Base-by-base conservation (phyloP, 179 eudicot species). In the Spinacia oleracea region DNA sequence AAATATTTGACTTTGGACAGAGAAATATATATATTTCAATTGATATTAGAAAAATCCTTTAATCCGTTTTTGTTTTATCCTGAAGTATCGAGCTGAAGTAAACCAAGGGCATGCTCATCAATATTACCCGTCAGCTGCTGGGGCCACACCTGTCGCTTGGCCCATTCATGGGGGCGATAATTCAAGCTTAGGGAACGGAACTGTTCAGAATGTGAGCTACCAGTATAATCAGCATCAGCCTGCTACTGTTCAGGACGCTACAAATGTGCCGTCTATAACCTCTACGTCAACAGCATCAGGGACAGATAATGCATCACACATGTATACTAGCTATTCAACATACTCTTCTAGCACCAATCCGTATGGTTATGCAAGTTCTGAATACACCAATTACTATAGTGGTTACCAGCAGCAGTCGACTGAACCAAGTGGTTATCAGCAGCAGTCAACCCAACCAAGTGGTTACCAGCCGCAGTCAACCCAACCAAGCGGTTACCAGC, bases 391-490 rank as follows among this genome's bases (percentile, higher is more conserved):
- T 81, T 90, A 91, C 84, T 96, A 90, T 85, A 88, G 82, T 85
- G 90, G 89, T 68, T 96, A 93, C 84, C 94, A 90, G 83, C 98
- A 91, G 77, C 98, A 87, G 81, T 74, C 97, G 70, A 88, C 73
- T 88, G 93, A 89, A 82, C 82, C 88, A 70, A 35, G 38, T 35
- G 38, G 38, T 35, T 35, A 35, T 4, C 38, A 35, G 4, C 38
- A 35, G 38, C 38, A 35, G 38, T 1, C 38, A 35, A 35, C 38
- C 4, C 40, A 38, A 38, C 40, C 40, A 38, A 38, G 40, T 38
- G 40, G 40, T 38, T 38, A 38, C 40, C 40, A 38, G 6, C 40
- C 4, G 4, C 40, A 38, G 40, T 0, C 40, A 38, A 38, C 40
- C 6, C 40, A 38, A 38, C 40, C 40, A 38, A 38, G 40, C 6